Evolutionary conservation across 805 yeast species (phyloP), one percentile per base, ranked within the genome.

Genomic region (Yarrowia sp.): DNA sequence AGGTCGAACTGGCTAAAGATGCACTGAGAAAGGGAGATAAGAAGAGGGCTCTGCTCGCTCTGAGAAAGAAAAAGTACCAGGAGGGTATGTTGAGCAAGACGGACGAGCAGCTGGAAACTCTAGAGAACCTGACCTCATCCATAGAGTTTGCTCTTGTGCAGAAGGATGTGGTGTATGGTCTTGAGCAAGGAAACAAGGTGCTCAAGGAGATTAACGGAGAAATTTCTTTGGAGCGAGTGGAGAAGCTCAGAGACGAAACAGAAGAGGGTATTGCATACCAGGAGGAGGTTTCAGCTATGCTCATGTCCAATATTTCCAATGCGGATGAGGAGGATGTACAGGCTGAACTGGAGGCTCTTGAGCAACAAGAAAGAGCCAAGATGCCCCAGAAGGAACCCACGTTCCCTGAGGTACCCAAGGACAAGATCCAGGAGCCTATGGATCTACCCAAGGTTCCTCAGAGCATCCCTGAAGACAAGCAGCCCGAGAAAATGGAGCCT

Each of bases 81-180:
- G 85, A 88, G 69, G 81, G 84, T 41, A 76, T 89, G n/a, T 77
- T 93, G 2, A 77, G 77, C 28, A 87, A 86, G 68, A 88, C 96
- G 0, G 88, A 86, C 42, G 84, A 82, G 47, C 99, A 95, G 75
- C 78, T 92, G 35, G 87, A 86, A 65, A 88, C 89, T 42, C 75
- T 95, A 41, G 98, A 93, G 74, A 83, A 84, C 66, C 82, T 95
- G 67, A 73, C 77, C 9, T 63, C 69, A 14, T 69, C 71, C 28
- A 88, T 95, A 41, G 98, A 95, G 75, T 92, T 91, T 77, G 93
- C 96, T 71, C 77, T 90, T 66, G 86, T 95, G 36, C 98, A 95
- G 73, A 85, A 86, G 68, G 96, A 92, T 71, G 92, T 95, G 45
- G 69, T 92, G 3, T 83, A 82, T 66, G 97, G 98, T 0, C 78